Evolutionary conservation across 768 basidiomycete genomes (phyloP).

Genomic region (Podaxis rugospora): DNA sequence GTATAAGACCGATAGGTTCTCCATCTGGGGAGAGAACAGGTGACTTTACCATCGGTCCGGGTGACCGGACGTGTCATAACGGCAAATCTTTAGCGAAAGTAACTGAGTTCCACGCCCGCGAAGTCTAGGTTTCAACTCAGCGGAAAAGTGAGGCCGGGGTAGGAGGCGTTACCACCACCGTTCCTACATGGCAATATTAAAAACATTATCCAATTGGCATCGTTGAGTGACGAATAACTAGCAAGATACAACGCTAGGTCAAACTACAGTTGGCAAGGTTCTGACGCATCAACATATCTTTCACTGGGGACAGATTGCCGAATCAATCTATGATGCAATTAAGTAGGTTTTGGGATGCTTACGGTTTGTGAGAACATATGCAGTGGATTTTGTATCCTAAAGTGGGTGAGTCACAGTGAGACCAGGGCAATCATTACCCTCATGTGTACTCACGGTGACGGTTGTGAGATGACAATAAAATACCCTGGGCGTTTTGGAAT

Average conservation of each 20-base stretch:
- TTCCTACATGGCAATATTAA: no score
- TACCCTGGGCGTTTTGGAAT: slow-evolving; percentile 31
- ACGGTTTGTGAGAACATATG: slow-evolving; percentile 45
- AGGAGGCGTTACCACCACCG: no score
- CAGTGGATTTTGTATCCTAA: slow-evolving; percentile 56
- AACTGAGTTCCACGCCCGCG: no score
- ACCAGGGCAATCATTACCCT: neutral
- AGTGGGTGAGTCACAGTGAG: neutral
- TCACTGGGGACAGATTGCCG: slow-evolving; percentile 27
- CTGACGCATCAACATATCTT: slow-evolving; percentile 42
- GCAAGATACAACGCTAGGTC: slow-evolving; percentile 15
- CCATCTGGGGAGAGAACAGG: no score
- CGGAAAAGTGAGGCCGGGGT: no score
- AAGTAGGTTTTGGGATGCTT: slow-evolving; percentile 14
- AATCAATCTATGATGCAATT: neutral
- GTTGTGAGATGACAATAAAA: slow-evolving; percentile 68
- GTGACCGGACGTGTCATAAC: no score
- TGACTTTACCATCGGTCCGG: no score
- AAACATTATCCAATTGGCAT: neutral
- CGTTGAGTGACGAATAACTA: neutral
- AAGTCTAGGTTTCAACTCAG: no score
- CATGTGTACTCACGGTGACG: slow-evolving; percentile 46
- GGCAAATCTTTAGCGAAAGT: no score
- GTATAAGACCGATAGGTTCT: no score
- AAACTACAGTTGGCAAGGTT: slow-evolving; percentile 37